Evolutionary conservation across 1,284 basidiomycete species (phyloP).

Genomic region (Coniophora puteana): DNA sequence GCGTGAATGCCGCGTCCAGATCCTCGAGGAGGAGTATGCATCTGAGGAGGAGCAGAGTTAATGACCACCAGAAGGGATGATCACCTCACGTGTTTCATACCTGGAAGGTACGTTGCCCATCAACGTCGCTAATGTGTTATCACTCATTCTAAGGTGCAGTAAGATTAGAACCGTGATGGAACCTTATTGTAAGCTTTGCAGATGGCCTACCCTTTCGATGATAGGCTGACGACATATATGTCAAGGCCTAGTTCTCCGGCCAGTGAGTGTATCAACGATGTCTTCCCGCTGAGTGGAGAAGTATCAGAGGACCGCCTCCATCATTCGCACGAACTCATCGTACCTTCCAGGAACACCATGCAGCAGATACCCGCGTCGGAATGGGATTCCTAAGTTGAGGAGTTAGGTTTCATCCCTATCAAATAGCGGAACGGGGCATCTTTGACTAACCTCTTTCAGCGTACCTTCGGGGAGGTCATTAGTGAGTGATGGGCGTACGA

Average conservation of each 20-base stretch:
- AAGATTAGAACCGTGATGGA: not conserved
- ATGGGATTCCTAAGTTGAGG: constrained; percentile 68
- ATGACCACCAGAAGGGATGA: constrained; percentile 12
- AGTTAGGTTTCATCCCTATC: constrained; percentile 14
- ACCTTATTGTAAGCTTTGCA: not conserved
- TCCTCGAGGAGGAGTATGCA: constrained; percentile 88
- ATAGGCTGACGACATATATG: constrained; percentile 84
- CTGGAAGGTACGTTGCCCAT: constrained; percentile 83
- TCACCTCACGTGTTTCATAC: constrained; percentile 33
- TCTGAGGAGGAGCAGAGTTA: constrained; percentile 33
- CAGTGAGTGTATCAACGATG: constrained; percentile 79
- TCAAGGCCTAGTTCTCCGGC: constrained; percentile 85
- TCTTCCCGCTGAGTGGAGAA: constrained; percentile 60
- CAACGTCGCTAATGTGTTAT: constrained; percentile 76
- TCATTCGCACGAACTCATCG: constrained; percentile 14
- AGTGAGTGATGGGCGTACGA: constrained; percentile 13
- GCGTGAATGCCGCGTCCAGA: constrained; percentile 83
- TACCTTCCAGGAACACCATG: constrained; percentile 83
- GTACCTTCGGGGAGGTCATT: constrained; percentile 52
- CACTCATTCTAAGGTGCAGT: constrained; percentile 64
- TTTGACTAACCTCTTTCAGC: constrained; percentile 68
- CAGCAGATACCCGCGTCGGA: constrained; percentile 79
- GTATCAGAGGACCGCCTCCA: constrained; percentile 11
- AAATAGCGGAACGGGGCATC: constrained; percentile 17
- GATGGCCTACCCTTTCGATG: constrained; percentile 67